Base-by-base conservation (phyloP, 208 protist genomes). In the Acanthamoeba sp. region DNA sequence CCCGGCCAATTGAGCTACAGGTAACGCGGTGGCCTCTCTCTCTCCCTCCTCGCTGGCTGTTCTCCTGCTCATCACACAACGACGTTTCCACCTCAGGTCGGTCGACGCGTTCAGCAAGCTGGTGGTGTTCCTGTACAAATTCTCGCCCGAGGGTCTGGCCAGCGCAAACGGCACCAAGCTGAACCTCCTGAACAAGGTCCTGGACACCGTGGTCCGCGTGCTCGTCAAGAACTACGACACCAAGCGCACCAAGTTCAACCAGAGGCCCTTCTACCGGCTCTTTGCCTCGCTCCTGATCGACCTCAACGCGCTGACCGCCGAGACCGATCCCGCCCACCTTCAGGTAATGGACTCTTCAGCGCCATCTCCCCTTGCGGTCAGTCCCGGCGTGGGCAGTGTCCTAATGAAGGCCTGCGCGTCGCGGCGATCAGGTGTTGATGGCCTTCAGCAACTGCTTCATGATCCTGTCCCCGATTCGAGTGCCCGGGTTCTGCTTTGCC, bases 401-500 rank as follows among this genome's bases (percentile, higher is more conserved):
- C n/a, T n/a, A n/a, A n/a, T n/a, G n/a, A n/a, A n/a, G n/a, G n/a
- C n/a, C n/a, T n/a, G n/a, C n/a, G n/a, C n/a, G n/a, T n/a, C n/a
- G n/a, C n/a, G n/a, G n/a, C n/a, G n/a, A n/a, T 59, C 95, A 95
- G 27, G 89, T 97, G 73, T 97, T 99, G 50, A 96, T 93, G 16
- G 94, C 94, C 32, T 99, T 99, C 96, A 96, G 97, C n/a, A 96
- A 97, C 36, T 94, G 98, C 12, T 96, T 99, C 52, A 97, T 98
- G 78, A 95, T 95, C 18, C 91, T 99, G 36, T 95, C 96, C 27
- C 99, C 99, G 34, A 85, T 95, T 22, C 96, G 98, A 42, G 96
- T 99, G 48, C 99, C 99, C 27, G 99, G 95, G n/a, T 99, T 99
- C 94, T 98, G 98, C 45, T 99, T 99, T 97, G 98, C 99, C 52